Evolutionary conservation across 768 basidiomycete genomes (phyloP).

Genomic region (Suillus weaverae): DNA sequence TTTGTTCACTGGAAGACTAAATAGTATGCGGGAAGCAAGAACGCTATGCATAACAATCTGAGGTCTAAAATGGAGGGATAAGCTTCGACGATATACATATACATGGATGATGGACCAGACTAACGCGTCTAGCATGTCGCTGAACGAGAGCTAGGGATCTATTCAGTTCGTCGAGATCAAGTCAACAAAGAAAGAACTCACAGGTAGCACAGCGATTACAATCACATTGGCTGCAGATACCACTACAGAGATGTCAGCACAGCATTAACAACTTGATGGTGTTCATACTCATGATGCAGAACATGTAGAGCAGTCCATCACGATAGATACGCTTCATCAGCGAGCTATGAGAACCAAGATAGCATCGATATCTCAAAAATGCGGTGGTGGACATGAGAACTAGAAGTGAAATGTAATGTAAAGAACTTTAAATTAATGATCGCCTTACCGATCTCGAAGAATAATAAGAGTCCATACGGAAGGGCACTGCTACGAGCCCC

Average conservation of each 20-base stretch:
- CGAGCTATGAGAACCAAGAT: constrained; percentile 3
- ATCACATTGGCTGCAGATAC: background rate
- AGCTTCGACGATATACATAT: background rate
- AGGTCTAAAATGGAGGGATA: background rate
- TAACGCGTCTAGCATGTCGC: background rate
- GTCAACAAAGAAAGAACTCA: background rate
- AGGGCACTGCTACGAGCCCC: background rate
- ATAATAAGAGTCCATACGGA: constrained; percentile 5
- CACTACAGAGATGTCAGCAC: background rate
- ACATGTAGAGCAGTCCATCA: constrained; percentile 3
- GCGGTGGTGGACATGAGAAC: constrained; percentile 3
- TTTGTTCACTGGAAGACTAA: constrained; percentile 1
- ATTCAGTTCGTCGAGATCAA: background rate
- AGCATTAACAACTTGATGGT: background rate
- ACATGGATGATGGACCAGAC: background rate
- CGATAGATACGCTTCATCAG: constrained; percentile 6
- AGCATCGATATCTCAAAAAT: constrained; percentile 7
- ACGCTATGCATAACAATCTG: constrained; percentile 7
- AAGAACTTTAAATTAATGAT: background rate
- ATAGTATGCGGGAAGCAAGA: constrained; percentile 8
- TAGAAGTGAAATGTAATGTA: background rate
- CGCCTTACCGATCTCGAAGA: constrained; percentile 8
- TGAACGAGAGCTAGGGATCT: background rate
- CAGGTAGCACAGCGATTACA: background rate
- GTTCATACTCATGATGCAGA: background rate